A percentile compares a stretch with the other conserved stretches of the same genome.
Conservation (phyloP, 108 stramenopile species). For the Fragilaria crotonensis region DNA sequence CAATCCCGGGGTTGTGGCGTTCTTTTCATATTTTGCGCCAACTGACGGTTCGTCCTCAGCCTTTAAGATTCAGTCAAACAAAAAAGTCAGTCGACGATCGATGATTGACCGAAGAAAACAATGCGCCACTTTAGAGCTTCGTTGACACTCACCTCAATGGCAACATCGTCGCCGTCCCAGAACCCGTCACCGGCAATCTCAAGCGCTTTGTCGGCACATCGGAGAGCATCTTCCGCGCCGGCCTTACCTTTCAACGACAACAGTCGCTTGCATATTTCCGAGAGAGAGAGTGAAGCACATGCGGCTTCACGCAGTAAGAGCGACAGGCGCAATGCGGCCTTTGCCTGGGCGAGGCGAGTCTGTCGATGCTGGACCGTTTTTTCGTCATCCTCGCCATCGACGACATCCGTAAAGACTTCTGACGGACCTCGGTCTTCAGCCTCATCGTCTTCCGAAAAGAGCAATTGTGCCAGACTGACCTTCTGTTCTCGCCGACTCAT, state of each 20-base stretch:
- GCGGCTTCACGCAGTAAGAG: constrained; percentile 76
- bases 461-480: constrained; percentile 74
- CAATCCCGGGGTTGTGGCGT: constrained; percentile 80
- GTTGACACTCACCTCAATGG: constrained; percentile 65
- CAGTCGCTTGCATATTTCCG: constrained; percentile 84
- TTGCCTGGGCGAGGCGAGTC: constrained; percentile 67
- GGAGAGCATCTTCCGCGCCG: constrained; percentile 72
- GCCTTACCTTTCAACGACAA: constrained; percentile 61
- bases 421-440: constrained; percentile 76
- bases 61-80: constrained; percentile 22
- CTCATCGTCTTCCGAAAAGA: constrained; percentile 79
- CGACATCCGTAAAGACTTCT: constrained; percentile 69
- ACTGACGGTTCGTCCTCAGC: constrained; percentile 58
- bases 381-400: constrained; percentile 53
- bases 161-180: constrained; percentile 83
- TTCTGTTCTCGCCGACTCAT: constrained; percentile 83
- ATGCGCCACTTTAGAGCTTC: neutral
- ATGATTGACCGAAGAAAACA: neutral
- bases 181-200: constrained; percentile 81
- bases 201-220: constrained; percentile 80
- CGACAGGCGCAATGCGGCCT: constrained; percentile 63
- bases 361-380: constrained; percentile 43
- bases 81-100: too few relatives aligned
- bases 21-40: constrained; percentile 76
- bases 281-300: constrained; percentile 75